A percentile compares a stretch with the other conserved stretches of the same genome.
Evolutionary conservation across 1,284 basidiomycete species (phyloP).

Genomic region (Psilocybe mexicana): DNA sequence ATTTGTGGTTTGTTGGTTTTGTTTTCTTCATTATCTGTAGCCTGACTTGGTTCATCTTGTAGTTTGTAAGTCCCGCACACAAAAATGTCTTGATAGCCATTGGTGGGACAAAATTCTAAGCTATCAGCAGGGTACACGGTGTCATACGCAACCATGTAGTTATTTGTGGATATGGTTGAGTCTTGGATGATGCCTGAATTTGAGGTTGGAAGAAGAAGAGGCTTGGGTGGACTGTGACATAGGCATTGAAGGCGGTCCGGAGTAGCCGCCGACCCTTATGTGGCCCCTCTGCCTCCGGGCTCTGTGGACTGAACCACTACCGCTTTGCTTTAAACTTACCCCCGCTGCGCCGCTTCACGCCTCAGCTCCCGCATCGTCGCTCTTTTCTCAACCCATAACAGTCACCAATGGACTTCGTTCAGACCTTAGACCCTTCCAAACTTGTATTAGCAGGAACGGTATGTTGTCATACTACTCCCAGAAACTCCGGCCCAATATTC

Average conservation of each 20-base stretch:
- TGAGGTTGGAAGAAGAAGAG: not conserved
- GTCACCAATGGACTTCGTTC: constrained; percentile 64
- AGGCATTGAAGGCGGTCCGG: not conserved
- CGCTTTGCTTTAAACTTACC: not conserved
- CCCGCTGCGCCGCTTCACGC: not conserved
- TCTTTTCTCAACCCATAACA: constrained; percentile 9
- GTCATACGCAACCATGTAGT: constrained; percentile 44
- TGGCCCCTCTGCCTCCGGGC: not conserved
- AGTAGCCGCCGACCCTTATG: not conserved
- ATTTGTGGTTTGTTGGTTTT: constrained; percentile 26
- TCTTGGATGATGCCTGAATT: too few species aligned
- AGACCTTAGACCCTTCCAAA: constrained; percentile 68
- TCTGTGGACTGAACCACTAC: not conserved
- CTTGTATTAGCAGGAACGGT: constrained; percentile 68
- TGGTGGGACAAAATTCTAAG: constrained; percentile 84
- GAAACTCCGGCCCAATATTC: not conserved
- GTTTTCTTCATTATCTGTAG: constrained; percentile 10
- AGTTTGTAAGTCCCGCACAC: constrained; percentile 91
- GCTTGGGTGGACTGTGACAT: not conserved
- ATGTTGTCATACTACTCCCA: constrained; percentile 19
- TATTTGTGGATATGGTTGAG: too few species aligned
- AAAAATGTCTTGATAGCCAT: constrained; percentile 60
- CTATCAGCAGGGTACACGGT: constrained; percentile 88
- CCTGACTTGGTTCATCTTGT: constrained; percentile 33
- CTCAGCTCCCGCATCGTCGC: constrained; percentile 1